phyloP scores from a whole-genome alignment of 345 rosid genomes.

The Hibiscus mutabilis region DNA sequence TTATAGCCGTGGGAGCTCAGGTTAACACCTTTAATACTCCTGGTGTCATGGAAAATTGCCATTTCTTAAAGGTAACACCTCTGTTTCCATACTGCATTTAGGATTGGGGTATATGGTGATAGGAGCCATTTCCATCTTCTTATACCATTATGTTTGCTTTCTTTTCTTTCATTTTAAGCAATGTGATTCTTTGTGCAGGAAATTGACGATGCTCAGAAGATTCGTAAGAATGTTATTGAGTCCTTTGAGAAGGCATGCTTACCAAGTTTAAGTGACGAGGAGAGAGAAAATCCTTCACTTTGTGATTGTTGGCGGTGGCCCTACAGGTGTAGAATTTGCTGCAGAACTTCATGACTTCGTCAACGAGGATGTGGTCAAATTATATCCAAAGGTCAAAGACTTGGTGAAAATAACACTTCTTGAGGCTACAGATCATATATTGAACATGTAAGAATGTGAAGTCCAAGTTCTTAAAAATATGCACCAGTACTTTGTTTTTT shows the following conservation, averaged over 20 bases:
- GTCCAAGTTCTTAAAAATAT: not conserved
- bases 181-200: conserved; percentile 41
- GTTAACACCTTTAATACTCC: conserved; percentile 89
- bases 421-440: conserved; percentile 92
- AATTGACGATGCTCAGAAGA: conserved; percentile 89
- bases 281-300: conserved; percentile 76
- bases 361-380: conserved; percentile 54
- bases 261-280: conserved; percentile 77
- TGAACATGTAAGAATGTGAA: conserved; percentile 57
- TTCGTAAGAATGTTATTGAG: conserved; percentile 72
- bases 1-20: conserved; percentile 86
- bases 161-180: not conserved
- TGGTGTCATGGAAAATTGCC: conserved; percentile 86
- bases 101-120: not conserved
- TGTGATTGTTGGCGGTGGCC: conserved; percentile 95
- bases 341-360: conserved; percentile 94
- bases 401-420: conserved; percentile 64
- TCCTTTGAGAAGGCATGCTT: conserved; percentile 85
- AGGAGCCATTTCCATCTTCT: not conserved
- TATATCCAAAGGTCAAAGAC: conserved; percentile 69
- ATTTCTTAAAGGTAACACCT: conserved; percentile 70
- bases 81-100: not conserved
- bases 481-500: not conserved
- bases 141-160: conserved; percentile 1
- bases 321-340: conserved; percentile 98